Conservation (phyloP, 257 asterid species). For the Schizonepeta tenuifolia region DNA sequence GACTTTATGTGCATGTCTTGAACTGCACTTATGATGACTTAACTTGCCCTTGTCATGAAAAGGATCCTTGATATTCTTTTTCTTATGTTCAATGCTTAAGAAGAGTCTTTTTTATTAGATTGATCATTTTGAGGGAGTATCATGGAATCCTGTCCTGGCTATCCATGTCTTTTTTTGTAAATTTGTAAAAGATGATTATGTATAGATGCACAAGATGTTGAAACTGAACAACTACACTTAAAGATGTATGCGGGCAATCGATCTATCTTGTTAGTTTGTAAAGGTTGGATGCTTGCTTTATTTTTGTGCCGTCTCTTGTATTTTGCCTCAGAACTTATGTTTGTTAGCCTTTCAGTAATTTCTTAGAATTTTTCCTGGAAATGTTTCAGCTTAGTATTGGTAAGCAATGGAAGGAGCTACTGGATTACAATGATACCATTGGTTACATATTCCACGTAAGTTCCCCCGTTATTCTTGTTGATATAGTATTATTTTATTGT, state of each 20-base stretch:
- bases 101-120: not conserved
- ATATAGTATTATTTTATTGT: not conserved
- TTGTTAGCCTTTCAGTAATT: not conserved
- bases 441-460: conserved; percentile 88
- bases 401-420: conserved; percentile 86
- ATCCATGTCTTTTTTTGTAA: not conserved
- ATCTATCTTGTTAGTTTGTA: not conserved
- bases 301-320: not conserved
- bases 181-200: not conserved
- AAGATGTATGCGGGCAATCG: not conserved
- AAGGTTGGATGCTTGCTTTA: not conserved
- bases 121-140: not conserved
- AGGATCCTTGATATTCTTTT: not conserved
- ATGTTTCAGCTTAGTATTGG: conserved; percentile 82
- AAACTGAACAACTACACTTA: not conserved
- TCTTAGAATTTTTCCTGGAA: not conserved
- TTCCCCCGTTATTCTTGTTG: not conserved
- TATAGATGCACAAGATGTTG: not conserved
- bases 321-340: conserved; percentile 2
- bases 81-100: not conserved
- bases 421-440: conserved; percentile 71
- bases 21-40: not conserved
- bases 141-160: not conserved
- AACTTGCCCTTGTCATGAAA: not conserved
- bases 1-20: not conserved